These are phyloP conservation scores for Heliamphora exappendiculata DNA, from an alignment of 148 eudicot species.

Conservation along the genomic window DNA sequence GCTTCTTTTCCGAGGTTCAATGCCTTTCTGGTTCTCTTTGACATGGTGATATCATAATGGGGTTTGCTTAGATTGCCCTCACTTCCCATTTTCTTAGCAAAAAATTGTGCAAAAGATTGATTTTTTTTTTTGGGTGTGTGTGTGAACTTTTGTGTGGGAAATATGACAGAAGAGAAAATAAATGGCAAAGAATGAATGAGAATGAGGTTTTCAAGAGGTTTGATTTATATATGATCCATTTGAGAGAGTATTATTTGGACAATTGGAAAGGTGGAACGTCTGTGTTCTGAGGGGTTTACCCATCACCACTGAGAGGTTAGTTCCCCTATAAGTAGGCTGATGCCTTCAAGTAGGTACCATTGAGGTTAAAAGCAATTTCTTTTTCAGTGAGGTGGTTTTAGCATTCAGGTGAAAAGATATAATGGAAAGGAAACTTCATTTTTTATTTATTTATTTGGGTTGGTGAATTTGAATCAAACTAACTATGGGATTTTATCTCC, in stretches of 20 bases:
- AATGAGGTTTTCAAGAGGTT: slow-evolving; percentile 14
- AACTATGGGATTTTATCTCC: not conserved
- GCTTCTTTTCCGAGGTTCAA: slow-evolving; percentile 8
- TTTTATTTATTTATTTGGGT: too few species aligned
- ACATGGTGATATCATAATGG: slow-evolving; percentile 31
- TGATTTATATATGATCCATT: slow-evolving; percentile 3
- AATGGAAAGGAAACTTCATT: not conserved
- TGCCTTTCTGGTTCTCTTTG: slow-evolving; percentile 36
- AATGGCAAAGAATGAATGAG: not conserved
- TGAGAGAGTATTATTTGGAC: not conserved
- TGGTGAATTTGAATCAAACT: slow-evolving; percentile 5
- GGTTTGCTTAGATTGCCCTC: slow-evolving; percentile 13
- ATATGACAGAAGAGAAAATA: not conserved
- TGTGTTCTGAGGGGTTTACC: not conserved
- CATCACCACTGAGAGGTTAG: slow-evolving; percentile 1
- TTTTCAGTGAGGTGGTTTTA: not conserved
- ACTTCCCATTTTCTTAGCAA: slow-evolving; percentile 26
- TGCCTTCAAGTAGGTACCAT: slow-evolving; percentile 4
- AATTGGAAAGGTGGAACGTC: slow-evolving; percentile 12
- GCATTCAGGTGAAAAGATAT: not conserved
- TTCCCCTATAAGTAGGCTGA: not conserved
- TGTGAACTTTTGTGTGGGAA: not conserved
- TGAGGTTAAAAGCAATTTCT: not conserved
- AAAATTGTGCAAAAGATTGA: not conserved
- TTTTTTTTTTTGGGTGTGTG: not conserved